These are phyloP conservation scores for Polygonum maritimum DNA, from an alignment of 148 eudicot species.

Conservation along the genomic window DNA sequence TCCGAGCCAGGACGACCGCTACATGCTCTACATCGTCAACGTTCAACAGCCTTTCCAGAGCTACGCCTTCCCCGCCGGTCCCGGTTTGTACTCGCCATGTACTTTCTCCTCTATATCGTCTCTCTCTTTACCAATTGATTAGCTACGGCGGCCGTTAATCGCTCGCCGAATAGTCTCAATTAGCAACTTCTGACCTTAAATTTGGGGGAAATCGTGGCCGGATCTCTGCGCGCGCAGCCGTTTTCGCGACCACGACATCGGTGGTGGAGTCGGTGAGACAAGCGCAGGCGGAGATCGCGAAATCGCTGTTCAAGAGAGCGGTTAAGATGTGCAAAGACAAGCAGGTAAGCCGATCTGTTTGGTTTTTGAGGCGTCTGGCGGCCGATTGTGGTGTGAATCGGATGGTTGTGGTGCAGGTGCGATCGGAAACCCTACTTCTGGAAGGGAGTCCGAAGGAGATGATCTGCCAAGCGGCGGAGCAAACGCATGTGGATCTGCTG, in stretches of 20 bases:
- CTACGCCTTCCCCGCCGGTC: slow-evolving; percentile 27
- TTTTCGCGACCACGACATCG: slow-evolving; percentile 4
- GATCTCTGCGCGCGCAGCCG: background rate
- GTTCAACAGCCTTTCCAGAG: slow-evolving; percentile 26
- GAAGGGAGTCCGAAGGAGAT: slow-evolving; percentile 58
- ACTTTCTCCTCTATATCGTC: background rate
- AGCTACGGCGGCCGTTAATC: no score
- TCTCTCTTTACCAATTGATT: no score
- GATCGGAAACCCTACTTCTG: slow-evolving; percentile 25
- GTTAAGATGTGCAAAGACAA: slow-evolving; percentile 32
- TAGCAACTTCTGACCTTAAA: background rate
- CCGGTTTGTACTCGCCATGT: slow-evolving; percentile 29
- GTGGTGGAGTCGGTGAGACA: slow-evolving; percentile 43
- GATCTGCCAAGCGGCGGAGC: slow-evolving; percentile 48
- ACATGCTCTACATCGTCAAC: slow-evolving; percentile 25
- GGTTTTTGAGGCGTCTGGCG: no score
- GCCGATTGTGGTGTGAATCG: background rate
- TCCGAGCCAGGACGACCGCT: slow-evolving; percentile 11
- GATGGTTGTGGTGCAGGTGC: slow-evolving; percentile 11
- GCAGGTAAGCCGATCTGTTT: slow-evolving; percentile 8
- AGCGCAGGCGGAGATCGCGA: slow-evolving; percentile 46
- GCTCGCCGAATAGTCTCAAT: no score
- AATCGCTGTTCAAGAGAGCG: slow-evolving; percentile 41
- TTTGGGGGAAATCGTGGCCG: background rate
- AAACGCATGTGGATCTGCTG: slow-evolving; percentile 54